Conservation (phyloP, 805 yeast species). For the Ogataea degrootiae region DNA sequence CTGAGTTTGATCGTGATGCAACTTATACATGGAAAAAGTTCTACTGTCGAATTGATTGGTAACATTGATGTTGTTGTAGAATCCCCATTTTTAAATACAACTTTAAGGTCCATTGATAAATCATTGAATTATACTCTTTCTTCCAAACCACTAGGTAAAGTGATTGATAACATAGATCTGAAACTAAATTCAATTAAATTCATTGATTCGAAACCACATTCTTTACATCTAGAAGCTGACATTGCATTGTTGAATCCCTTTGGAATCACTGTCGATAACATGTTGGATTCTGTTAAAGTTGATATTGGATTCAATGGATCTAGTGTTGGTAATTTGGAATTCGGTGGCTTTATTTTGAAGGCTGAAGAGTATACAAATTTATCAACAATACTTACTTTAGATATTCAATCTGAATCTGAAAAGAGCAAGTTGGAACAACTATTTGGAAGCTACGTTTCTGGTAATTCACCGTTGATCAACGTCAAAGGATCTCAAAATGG, state of each 20-base stretch:
- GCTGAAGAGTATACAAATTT: conserved; percentile 17
- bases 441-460: conserved; percentile 37
- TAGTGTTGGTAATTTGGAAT: conserved; percentile 28
- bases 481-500: conserved; percentile 26
- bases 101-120: conserved; percentile 3
- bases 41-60: conserved; percentile 1
- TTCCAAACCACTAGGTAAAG: neutral
- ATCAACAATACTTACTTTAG: conserved; percentile 18
- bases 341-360: conserved; percentile 22
- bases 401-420: conserved; percentile 9
- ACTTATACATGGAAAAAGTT: conserved; percentile 1
- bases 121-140: neutral
- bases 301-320: conserved; percentile 29
- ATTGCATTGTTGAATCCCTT: conserved; percentile 33
- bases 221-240: conserved; percentile 28
- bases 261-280: conserved; percentile 22
- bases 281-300: conserved; percentile 17
- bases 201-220: conserved; percentile 24
- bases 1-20: conserved; percentile 1
- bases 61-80: conserved; percentile 17
- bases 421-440: conserved; percentile 29
- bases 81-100: conserved; percentile 20
- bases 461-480: conserved; percentile 29
- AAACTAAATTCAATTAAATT: conserved; percentile 15
- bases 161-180: conserved; percentile 2